Percentiles rank a stretch among this genome's conserved stretches.
Evolutionary conservation across 2,329 filamentous ascomycete genomes (phyloP).

Genomic region (Aspergillus ibericus): DNA sequence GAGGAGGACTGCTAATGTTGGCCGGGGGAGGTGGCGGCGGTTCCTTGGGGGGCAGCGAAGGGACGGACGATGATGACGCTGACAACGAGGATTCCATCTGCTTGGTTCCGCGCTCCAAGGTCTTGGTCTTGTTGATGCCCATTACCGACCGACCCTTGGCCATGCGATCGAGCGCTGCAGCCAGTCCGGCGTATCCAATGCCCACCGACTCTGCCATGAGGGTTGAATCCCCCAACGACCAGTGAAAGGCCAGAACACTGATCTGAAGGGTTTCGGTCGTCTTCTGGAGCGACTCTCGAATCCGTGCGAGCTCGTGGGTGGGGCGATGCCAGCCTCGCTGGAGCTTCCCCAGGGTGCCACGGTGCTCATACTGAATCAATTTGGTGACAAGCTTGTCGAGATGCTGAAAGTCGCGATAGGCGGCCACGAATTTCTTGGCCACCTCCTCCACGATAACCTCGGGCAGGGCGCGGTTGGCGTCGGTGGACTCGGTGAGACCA

Average conservation of each 20-base stretch:
- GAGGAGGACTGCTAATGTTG: neutral
- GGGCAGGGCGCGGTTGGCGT: constrained; percentile 56
- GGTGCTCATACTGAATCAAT: constrained; percentile 63
- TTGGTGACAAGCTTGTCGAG: constrained; percentile 64
- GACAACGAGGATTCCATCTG: neutral
- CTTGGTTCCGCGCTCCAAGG: constrained; percentile 16
- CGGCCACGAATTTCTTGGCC: constrained; percentile 62
- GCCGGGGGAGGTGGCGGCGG: constrained; percentile 19
- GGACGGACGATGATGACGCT: constrained; percentile 11
- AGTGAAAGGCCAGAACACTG: constrained; percentile 67
- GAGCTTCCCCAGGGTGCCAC: constrained; percentile 60
- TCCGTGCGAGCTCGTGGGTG: constrained; percentile 20
- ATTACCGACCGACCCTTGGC: constrained; percentile 32
- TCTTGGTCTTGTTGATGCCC: constrained; percentile 29
- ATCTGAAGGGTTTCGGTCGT: constrained; percentile 63
- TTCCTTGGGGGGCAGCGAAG: constrained; percentile 29
- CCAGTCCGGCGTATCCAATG: constrained; percentile 67
- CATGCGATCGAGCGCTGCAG: constrained; percentile 60
- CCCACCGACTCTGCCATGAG: constrained; percentile 59
- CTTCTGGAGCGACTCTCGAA: constrained; percentile 54
- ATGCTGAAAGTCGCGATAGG: constrained; percentile 62
- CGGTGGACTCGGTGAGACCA: constrained; percentile 58
- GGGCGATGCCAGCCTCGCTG: constrained; percentile 57
- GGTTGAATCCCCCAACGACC: constrained; percentile 61
- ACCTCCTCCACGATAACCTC: constrained; percentile 63